Base-by-base conservation (phyloP, 2,329 filamentous ascomycete species). In the Knoxdaviesia proteae region DNA sequence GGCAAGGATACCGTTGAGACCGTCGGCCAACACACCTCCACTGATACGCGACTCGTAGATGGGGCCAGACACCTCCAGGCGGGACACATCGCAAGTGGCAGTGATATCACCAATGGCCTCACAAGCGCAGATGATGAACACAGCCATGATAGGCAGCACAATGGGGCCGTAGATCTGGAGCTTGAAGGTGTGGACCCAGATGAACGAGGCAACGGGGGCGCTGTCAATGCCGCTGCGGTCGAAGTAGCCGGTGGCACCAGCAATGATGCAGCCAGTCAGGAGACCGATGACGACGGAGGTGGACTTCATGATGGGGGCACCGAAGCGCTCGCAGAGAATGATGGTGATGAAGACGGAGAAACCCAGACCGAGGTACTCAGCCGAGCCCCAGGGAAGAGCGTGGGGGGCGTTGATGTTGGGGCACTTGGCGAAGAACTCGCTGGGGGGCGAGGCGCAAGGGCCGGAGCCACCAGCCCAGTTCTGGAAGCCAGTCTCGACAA, bases 241-340 rank as follows among this genome's bases (percentile, higher is more conserved):
- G 53, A 87, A 88, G 58, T 88, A 90, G 32, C 81, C 82, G 42
- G 70, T 77, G 1, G 81, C 82, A 0, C 69, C 82, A 7, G 80
- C 81, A 47, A 90, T 80, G 51, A 86, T 79, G 58, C 82, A 87
- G 39, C 83, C 83, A 1, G 78, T 55, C 0, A 84, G 67, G 5
- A 87, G 65, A 9, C 83, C 82, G 44, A 84, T 65, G 37, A 87
- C 73, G 33, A 88, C 81, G 32, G 77, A 76, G 6, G 74, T 80
- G 3, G 76, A 82, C 55, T 87, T 87, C 80, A 90, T 87, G 49
- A 90, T 80, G 0, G 84, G 83, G 0, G 80, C 71, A 1, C 84
- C 84, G 50, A 87, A 86, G 7, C 81, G 72, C 57, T 90, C 83
- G 54, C 80, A 83, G 8, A 88, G 54, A 46, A 90, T 77, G 53